Conservation (phyloP, 371 early-diverging fungal genomes). For the Actinomortierella ambigua region DNA sequence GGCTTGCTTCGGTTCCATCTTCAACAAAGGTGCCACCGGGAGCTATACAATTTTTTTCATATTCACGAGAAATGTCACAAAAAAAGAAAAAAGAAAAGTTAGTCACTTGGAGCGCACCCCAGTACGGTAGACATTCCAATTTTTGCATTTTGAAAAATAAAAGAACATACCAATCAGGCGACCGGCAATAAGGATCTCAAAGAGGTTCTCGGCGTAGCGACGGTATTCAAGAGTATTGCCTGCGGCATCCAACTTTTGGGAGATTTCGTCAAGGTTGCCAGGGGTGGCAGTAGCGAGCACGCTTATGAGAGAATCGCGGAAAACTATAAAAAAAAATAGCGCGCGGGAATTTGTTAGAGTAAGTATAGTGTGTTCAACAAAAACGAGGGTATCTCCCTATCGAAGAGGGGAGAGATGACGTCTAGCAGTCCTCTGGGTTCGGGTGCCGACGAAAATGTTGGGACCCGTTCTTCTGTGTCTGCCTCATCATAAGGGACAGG, state of each 20-base stretch:
- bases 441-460: too few relatives aligned
- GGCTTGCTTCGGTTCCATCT: slow-evolving; percentile 79
- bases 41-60: slow-evolving; percentile 51
- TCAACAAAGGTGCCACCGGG: slow-evolving; percentile 88
- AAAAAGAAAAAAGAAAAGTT: slow-evolving; percentile 13
- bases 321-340: slow-evolving; percentile 55
- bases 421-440: too few relatives aligned
- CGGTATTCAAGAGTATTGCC: slow-evolving; percentile 91
- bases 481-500: background rate
- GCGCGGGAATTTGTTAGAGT: too few relatives aligned
- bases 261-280: slow-evolving; percentile 74
- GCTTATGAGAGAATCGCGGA: slow-evolving; percentile 76
- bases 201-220: slow-evolving; percentile 92
- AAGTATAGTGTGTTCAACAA: background rate
- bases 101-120: background rate
- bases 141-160: background rate
- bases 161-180: slow-evolving; percentile 77
- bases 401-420: too few relatives aligned
- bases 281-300: slow-evolving; percentile 62
- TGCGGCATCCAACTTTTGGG: slow-evolving; percentile 76
- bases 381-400: too few relatives aligned
- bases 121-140: slow-evolving; percentile 12
- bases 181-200: slow-evolving; percentile 90
- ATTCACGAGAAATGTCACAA: background rate
- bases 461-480: too few relatives aligned